Evolutionary conservation across 2,329 filamentous ascomycete genomes (phyloP), one percentile per base, ranked within the genome.

Genomic region (Penicillium corylophilum): DNA sequence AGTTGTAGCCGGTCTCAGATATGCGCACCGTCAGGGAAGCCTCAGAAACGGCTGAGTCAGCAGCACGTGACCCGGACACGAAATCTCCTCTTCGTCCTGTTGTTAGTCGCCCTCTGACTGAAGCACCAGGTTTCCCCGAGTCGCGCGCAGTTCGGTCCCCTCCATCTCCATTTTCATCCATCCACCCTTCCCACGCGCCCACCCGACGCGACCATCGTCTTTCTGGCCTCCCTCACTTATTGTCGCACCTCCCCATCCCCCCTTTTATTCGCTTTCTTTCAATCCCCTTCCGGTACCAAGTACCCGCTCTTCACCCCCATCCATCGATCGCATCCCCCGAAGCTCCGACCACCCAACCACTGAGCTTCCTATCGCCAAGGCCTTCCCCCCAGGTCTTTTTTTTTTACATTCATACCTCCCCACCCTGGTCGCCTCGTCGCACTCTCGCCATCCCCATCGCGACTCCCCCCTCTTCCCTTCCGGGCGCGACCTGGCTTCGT

Each of bases 91-190:
- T 60, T 60, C 64, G 61, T 64, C 57, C 62, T 64, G 63, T 62
- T 65, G 66, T 61, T 64, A 62, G 60, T 67, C 61, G 62, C 62
- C 55, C 56, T 63, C 63, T 64, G 63, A 51, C 31, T 33, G 33
- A 56, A 68, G 66, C 68, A 65, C 66, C 68, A 71, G 68, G 66
- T 67, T 66, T 65, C 66, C 66, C 61, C 61, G 61, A 67, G 65
- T 67, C 20, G 20, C 69, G 70, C 70, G 69, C 70, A 69, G 62
- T 62, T 64, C 64, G 63, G 65, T 67, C 64, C 64, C 67, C 65
- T 67, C 67, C 67, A 70, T 69, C 70, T 60, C 64, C 66, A 66
- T 69, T 67, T 66, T 44, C 67, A 67, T 70, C 67, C 56, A 65
- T 60, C 64, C 58, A 61, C 56, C 42, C 46, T 62, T 61, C 54